Evolutionary conservation across 148 eudicot genomes (phyloP).

Genomic region (Vaccinium myrtillus): DNA sequence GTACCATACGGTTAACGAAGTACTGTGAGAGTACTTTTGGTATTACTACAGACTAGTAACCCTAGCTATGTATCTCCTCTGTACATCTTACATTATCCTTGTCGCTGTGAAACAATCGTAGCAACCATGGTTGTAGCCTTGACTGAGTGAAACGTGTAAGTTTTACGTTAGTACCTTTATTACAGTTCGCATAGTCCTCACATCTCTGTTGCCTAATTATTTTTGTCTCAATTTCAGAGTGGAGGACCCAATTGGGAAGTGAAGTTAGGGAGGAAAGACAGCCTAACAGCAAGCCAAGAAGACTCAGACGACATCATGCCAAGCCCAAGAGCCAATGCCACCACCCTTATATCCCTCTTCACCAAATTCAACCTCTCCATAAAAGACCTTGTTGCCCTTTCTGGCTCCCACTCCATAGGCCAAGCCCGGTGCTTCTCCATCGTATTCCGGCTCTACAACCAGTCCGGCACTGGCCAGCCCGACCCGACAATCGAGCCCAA

Average conservation of each 20-base stretch:
- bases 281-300: constrained; percentile 76
- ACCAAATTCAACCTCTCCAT: constrained; percentile 50
- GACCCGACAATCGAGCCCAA: constrained; percentile 71
- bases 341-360: constrained; percentile 56
- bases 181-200: neutral
- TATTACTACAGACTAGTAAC: too few species aligned
- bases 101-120: too few species aligned
- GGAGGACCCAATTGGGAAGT: constrained; percentile 97
- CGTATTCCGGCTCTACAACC: constrained; percentile 81
- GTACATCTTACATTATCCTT: too few species aligned
- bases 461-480: constrained; percentile 71
- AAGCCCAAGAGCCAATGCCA: constrained; percentile 86
- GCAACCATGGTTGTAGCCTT: too few species aligned
- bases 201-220: neutral
- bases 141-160: too few species aligned
- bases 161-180: too few species aligned
- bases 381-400: constrained; percentile 78
- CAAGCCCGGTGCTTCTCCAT: constrained; percentile 83
- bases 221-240: constrained; percentile 42
- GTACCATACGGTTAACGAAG: too few species aligned
- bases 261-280: constrained; percentile 76
- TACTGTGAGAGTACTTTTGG: too few species aligned
- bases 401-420: constrained; percentile 93
- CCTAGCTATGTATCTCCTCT: too few species aligned
- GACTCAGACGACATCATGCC: constrained; percentile 86